phyloP scores from a whole-genome alignment of 2,329 filamentous ascomycete species.

The Neopestalotiopsis clavispora region DNA sequence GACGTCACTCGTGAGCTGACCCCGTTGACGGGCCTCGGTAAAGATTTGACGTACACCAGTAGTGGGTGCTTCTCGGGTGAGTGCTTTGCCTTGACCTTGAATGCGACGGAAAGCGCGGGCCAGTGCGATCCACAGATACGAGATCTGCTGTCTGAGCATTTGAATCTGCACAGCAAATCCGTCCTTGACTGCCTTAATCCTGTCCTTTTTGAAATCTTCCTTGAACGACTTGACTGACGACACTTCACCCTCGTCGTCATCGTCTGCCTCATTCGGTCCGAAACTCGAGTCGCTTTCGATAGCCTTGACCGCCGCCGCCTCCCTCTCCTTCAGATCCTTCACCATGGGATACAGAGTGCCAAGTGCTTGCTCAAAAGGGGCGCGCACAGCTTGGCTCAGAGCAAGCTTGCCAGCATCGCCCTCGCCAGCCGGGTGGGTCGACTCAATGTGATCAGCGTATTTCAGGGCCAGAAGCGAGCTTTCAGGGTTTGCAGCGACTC shows the following conservation, averaged over 20 bases:
- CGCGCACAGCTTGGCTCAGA: constrained; percentile 78
- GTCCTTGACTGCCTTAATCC: constrained; percentile 65
- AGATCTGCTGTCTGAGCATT: constrained; percentile 82
- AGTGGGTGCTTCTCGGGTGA: constrained; percentile 35
- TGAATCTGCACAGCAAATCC: constrained; percentile 75
- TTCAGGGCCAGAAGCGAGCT: constrained; percentile 90
- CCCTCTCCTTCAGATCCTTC: constrained; percentile 70
- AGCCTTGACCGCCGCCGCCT: constrained; percentile 61
- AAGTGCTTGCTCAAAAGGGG: constrained; percentile 82
- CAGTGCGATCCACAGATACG: constrained; percentile 92
- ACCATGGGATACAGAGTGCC: constrained; percentile 88
- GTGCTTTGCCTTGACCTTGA: constrained; percentile 78
- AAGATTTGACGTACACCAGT: constrained; percentile 86
- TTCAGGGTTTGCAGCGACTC: constrained; percentile 89
- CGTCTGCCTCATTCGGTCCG: constrained; percentile 36
- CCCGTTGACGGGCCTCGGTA: constrained; percentile 83
- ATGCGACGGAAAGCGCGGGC: constrained; percentile 94
- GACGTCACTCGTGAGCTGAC: constrained; percentile 89
- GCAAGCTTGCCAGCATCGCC: constrained; percentile 74
- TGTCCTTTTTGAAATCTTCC: constrained; percentile 67
- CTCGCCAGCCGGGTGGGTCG: constrained; percentile 77
- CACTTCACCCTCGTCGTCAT: constrained; percentile 58
- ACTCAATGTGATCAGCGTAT: constrained; percentile 85
- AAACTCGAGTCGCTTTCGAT: constrained; percentile 57
- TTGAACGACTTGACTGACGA: constrained; percentile 43